These are phyloP conservation scores for Aquilaria yunnanensis DNA, from an alignment of 345 rosid genomes.

Conservation along the genomic window DNA sequence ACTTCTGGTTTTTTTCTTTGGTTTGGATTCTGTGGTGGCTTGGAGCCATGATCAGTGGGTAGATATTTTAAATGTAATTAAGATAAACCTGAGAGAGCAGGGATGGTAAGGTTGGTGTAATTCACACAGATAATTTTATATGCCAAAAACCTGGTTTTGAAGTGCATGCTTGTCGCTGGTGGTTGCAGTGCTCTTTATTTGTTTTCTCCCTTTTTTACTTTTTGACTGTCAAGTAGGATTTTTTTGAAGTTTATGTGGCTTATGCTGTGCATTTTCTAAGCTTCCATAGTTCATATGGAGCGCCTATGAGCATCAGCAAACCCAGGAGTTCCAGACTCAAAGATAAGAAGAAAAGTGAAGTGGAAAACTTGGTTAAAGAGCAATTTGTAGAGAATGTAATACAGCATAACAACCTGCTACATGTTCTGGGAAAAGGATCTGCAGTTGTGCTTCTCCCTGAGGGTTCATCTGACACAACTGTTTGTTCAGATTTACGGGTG, in stretches of 20 bases:
- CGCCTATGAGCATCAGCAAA: slow-evolving; percentile 45
- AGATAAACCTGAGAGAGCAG: no score
- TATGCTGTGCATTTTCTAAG: slow-evolving; percentile 8
- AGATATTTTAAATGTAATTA: no score
- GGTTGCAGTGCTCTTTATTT: no score
- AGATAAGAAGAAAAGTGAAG: slow-evolving; percentile 86
- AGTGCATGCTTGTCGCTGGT: no score
- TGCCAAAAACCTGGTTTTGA: no score
- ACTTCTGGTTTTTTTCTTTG: no score
- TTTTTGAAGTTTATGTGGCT: background rate
- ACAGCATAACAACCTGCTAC: slow-evolving; percentile 65
- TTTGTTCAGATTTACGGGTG: slow-evolving; percentile 59
- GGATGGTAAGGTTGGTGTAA: no score
- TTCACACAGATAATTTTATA: no score
- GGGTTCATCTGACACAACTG: slow-evolving; percentile 65
- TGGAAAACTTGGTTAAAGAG: slow-evolving; percentile 76
- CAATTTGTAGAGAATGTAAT: slow-evolving; percentile 61
- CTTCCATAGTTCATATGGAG: slow-evolving; percentile 38
- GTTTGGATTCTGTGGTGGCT: no score
- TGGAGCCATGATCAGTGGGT: no score
- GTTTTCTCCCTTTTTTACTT: no score
- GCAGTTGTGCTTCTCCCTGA: slow-evolving; percentile 67
- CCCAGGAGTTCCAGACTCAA: slow-evolving; percentile 94
- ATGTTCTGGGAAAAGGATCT: slow-evolving; percentile 73
- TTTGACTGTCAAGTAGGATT: no score